A percentile compares a stretch with the other conserved stretches of the same genome.
These are phyloP conservation scores for Verruconis gallopava DNA, from an alignment of 2,329 filamentous ascomycete genomes.

Conservation along the genomic window DNA sequence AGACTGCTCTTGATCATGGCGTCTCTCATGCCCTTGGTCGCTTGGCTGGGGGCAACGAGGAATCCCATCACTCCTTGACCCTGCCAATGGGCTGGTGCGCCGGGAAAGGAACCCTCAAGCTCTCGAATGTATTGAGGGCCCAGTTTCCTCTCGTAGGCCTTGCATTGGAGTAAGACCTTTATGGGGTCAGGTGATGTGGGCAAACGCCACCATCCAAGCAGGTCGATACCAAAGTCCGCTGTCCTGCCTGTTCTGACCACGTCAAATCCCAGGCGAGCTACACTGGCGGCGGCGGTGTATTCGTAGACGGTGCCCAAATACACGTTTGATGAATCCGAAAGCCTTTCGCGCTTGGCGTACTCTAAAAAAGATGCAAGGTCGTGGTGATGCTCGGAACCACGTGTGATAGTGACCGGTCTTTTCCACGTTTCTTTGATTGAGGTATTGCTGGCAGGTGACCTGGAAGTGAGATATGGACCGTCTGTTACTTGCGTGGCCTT, in stretches of 20 bases:
- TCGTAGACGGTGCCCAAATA: constrained; percentile 69
- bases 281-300: constrained; percentile 48
- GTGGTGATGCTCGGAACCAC: constrained; percentile 39
- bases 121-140: constrained; percentile 54
- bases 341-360: constrained; percentile 44
- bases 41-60: constrained; percentile 53
- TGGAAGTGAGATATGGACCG: no score
- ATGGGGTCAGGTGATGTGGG: constrained; percentile 24
- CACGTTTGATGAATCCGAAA: constrained; percentile 44
- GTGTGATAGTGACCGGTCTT: constrained; percentile 9
- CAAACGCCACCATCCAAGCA: constrained; percentile 57
- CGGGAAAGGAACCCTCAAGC: constrained; percentile 64
- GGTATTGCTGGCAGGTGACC: no score
- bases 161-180: constrained; percentile 53
- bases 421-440: no score
- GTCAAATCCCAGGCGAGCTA: constrained; percentile 49
- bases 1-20: constrained; percentile 52
- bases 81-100: constrained; percentile 61
- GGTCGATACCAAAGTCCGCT: constrained; percentile 60
- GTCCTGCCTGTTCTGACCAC: constrained; percentile 52
- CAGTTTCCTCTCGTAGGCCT: constrained; percentile 41
- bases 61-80: constrained; percentile 50
- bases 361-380: constrained; percentile 52
- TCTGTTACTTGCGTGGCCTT: no score
- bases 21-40: constrained; percentile 67